A percentile compares a stretch with the other conserved stretches of the same genome.
Conservation (phyloP, 2,329 filamentous ascomycete species). For the Pyricularia pennisetigena region DNA sequence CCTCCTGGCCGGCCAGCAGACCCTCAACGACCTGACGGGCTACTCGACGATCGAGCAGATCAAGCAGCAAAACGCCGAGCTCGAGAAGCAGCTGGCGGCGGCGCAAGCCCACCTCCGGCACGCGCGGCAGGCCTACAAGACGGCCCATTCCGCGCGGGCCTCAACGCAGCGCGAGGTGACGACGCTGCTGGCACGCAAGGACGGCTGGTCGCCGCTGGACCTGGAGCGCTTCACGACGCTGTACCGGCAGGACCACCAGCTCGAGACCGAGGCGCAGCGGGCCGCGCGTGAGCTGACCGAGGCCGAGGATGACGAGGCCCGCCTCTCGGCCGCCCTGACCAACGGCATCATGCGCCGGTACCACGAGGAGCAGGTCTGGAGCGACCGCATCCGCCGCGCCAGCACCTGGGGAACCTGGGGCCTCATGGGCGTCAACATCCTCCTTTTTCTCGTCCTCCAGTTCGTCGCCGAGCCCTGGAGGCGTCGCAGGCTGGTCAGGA, state of each 20-base stretch:
- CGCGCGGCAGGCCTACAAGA: constrained; percentile 68
- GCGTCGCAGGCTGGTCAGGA: constrained; percentile 67
- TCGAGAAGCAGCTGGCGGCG: constrained; percentile 46
- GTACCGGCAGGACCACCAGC: constrained; percentile 85
- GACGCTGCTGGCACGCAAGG: constrained; percentile 84
- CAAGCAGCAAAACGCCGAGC: constrained; percentile 64
- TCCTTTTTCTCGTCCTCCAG: constrained; percentile 78
- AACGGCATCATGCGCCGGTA: constrained; percentile 82
- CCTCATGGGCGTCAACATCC: constrained; percentile 90
- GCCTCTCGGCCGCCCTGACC: constrained; percentile 64
- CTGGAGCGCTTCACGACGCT: constrained; percentile 90
- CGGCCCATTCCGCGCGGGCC: constrained; percentile 76
- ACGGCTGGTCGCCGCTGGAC: constrained; percentile 78
- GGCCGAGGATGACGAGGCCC: constrained; percentile 72
- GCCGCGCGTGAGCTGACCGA: constrained; percentile 63
- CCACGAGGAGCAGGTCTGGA: constrained; percentile 99
- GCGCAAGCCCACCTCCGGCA: constrained; percentile 58
- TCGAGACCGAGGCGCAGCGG: constrained; percentile 72
- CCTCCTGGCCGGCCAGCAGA: constrained; percentile 74
- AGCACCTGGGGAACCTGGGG: constrained; percentile 98
- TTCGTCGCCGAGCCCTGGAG: constrained; percentile 92
- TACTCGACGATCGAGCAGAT: constrained; percentile 86
- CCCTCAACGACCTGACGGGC: constrained; percentile 88
- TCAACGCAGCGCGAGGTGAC: constrained; percentile 92
- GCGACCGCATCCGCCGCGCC: constrained; percentile 90